A percentile compares a stretch with the other conserved stretches of the same genome.
Evolutionary conservation across 2,329 filamentous ascomycete genomes (phyloP).

Genomic region (Cladophialophora carrionii): DNA sequence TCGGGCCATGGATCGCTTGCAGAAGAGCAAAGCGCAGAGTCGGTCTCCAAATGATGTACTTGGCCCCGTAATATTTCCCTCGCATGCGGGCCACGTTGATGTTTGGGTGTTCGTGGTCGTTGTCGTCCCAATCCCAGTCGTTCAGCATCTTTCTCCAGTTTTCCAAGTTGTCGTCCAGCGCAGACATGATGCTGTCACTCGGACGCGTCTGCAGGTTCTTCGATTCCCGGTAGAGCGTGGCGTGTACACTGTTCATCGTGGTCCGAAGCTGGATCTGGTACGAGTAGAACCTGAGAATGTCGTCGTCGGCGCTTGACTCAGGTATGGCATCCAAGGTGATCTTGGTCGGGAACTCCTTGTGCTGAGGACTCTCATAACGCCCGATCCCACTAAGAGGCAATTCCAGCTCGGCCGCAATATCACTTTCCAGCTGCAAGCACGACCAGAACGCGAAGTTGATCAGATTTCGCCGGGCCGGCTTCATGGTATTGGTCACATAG

Average conservation of each 20-base stretch:
- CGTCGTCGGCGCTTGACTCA: constrained; percentile 20
- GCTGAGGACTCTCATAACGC: constrained; percentile 54
- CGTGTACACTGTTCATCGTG: constrained; percentile 41
- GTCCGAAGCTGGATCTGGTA: constrained; percentile 64
- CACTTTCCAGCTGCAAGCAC: constrained; percentile 89
- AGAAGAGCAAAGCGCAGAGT: constrained; percentile 67
- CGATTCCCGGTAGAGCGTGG: constrained; percentile 53
- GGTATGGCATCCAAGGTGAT: constrained; percentile 30
- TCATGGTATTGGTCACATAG: constrained; percentile 31
- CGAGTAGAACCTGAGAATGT: constrained; percentile 54
- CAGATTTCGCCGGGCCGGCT: constrained; percentile 50
- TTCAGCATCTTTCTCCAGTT: constrained; percentile 60
- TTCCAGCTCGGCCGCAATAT: constrained; percentile 85
- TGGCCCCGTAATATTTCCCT: constrained; percentile 92
- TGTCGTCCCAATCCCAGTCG: constrained; percentile 61
- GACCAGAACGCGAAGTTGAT: constrained; percentile 86
- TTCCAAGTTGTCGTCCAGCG: constrained; percentile 54
- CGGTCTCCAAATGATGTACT: constrained; percentile 84
- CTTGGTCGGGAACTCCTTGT: constrained; percentile 37
- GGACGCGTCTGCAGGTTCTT: constrained; percentile 41
- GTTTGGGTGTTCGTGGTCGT: constrained; percentile 70
- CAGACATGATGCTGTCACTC: constrained; percentile 43
- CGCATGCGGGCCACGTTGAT: constrained; percentile 82
- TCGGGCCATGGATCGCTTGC: constrained; percentile 15
- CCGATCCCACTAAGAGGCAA: constrained; percentile 65